Evolutionary conservation across 208 protist species (phyloP), one percentile per base, ranked within the genome.

Genomic region (Kentomonas sorsogonicus): DNA sequence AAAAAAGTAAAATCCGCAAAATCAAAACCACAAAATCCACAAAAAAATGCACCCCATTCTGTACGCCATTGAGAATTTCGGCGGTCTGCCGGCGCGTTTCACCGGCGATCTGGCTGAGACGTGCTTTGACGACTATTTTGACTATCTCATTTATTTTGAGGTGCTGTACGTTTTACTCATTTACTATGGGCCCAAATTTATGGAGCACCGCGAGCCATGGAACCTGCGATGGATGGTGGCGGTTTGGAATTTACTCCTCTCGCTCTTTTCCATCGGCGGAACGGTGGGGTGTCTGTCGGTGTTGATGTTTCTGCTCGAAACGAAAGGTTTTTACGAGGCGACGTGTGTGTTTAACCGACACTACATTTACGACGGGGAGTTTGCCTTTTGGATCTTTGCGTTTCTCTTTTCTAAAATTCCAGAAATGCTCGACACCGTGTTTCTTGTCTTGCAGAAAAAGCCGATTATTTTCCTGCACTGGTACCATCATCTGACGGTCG

Each of bases 401-500:
- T 52, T 52, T 30, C 25, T 90, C 29, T 50, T 91, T 3, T 84
- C 72, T 40, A 95, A 95, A 60, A 89, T 91, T n/a, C 86, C 86
- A 0, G 86, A 95, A 69, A 77, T 93, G 79, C 41, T 95, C 25
- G 84, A 91, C 69, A 95, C 89, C 0, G 65, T 77, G 6, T 91
- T 95, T 43, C 76, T 95, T 10, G 79, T 95, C 9, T 56, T 93
- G 36, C 75, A 66, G 51, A 88, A 95, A 72, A 91, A 93, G 56
- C 83, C 78, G 6, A 66, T 95, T 51, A 91, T 92, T 44, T 95
- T 95, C 69, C 56, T 95, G 40, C 89, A 95, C 62, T 95, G 89
- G 86, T 95, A 87, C 66, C 96, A 98, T 66, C 94, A 98, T 76
- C 61, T 89, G 23, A 88, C 87, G 16, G 91, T 94, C n/a, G 54